Base-by-base conservation (phyloP, 805 yeast species). In the Yamadazyma paraphyllophila region DNA sequence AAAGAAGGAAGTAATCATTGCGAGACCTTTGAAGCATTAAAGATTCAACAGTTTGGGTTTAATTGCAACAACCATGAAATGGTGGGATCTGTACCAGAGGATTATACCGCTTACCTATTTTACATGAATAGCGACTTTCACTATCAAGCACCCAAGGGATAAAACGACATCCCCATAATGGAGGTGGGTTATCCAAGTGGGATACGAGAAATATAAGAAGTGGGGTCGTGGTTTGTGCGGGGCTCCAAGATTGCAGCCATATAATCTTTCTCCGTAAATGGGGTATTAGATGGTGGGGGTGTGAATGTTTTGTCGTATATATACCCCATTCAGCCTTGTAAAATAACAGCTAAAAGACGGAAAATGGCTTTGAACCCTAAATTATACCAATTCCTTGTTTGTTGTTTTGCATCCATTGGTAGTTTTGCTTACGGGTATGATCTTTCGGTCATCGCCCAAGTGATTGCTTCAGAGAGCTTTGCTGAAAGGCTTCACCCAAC, bases 361-460 rank as follows among this genome's bases (percentile, higher is more conserved):
- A 17, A 27, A 26, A 52, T 52, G 55, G 49, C 49, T 13, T 34
- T 52, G 20, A 39, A 37, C 37, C 55, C 55, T 24, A 50, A 47
- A 35, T 20, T 52, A 32, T 47, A 52, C 39, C 55, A 52, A 37
- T 52, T 52, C 45, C 44, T 52, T 11, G 44, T 52, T 2, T 52
- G 55, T 43, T 52, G 55, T 25, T 52, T 52, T 34, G 55, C 52
- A 8, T 45, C 52, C 14, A 41, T 52, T 11, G 55, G 55, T 6
- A 47, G 52, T 43, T 52, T 52, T 37, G 49, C 51, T 33, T 63
- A 56, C 32, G 68, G 68, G 11, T 63, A 63, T 43, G 65, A 61
- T 46, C 50, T 57, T 39, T 53, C 64, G 13, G 58, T 63, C 24
- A 61, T 63, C 44, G 65, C 66, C 5, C 63, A 59, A 46, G 64